Percentiles rank a stretch among this genome's conserved stretches.
Conservation (phyloP, 2,329 filamentous ascomycete genomes). For the Calonectria pseudoturangicola region DNA sequence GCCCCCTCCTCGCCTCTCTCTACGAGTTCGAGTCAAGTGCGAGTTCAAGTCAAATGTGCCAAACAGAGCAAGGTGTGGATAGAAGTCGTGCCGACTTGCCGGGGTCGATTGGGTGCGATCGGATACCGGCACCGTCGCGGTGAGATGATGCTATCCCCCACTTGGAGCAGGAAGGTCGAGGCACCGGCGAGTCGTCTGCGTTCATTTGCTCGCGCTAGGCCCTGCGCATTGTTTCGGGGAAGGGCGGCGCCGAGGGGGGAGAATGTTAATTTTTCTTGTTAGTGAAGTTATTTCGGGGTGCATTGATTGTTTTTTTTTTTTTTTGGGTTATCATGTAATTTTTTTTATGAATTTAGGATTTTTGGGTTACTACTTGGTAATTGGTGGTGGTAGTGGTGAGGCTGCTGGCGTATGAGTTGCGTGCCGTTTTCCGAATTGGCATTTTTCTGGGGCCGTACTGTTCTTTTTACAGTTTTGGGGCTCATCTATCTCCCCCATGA, state of each 20-base stretch:
- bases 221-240: neutral
- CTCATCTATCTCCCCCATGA: neutral
- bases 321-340: too few species aligned
- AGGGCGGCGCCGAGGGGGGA: neutral
- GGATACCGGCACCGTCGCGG: constrained; percentile 56
- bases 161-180: constrained; percentile 35
- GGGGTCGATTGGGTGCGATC: constrained; percentile 56
- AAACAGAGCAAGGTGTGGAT: constrained; percentile 48
- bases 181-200: neutral
- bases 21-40: constrained; percentile 7
- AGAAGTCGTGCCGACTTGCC: constrained; percentile 54
- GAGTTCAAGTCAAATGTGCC: constrained; percentile 29
- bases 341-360: too few species aligned
- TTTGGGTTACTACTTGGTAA: too few species aligned
- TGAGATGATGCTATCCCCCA: constrained; percentile 56
- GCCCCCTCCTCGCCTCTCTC: neutral
- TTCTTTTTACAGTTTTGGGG: constrained; percentile 10
- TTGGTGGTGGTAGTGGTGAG: too few species aligned
- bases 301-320: too few species aligned
- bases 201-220: neutral
- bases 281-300: too few species aligned
- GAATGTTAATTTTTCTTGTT: too few species aligned
- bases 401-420: too few species aligned
- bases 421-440: neutral
- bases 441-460: neutral